These are phyloP conservation scores for Lecanicillium sp. DNA, from an alignment of 2,329 filamentous ascomycete species.

Conservation along the genomic window DNA sequence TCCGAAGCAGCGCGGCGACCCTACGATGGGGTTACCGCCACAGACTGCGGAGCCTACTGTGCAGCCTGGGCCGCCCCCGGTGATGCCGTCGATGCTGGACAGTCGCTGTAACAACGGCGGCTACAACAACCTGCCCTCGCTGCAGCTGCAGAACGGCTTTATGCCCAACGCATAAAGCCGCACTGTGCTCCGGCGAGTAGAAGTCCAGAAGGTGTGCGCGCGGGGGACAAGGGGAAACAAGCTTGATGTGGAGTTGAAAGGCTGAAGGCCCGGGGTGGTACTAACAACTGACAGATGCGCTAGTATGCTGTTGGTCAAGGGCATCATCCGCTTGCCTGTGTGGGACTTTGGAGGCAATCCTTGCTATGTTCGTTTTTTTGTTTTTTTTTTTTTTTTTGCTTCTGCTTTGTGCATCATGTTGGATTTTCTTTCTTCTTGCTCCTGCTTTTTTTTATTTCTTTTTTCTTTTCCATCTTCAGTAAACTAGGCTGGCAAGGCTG, in stretches of 20 bases:
- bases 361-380: background rate
- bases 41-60: background rate
- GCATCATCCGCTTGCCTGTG: background rate
- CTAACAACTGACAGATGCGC: background rate
- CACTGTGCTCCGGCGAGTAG: too few species aligned
- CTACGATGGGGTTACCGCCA: slow-evolving; percentile 2
- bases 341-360: background rate
- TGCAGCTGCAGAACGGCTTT: too few species aligned
- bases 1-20: background rate
- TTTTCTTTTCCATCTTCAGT: background rate
- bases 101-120: background rate
- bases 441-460: background rate
- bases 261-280: too few species aligned
- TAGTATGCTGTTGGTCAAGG: background rate
- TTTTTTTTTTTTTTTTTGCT: background rate
- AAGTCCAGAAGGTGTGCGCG: too few species aligned
- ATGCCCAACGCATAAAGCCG: too few species aligned
- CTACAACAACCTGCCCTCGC: background rate
- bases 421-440: background rate
- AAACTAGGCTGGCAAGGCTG: background rate
- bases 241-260: too few species aligned
- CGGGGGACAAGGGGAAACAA: too few species aligned
- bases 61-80: slow-evolving; percentile 1
- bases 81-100: too few species aligned
- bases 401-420: too few species aligned